Evolutionary conservation across 2,329 filamentous ascomycete species (phyloP).

Genomic region (Dothiorella sarmentorum): DNA sequence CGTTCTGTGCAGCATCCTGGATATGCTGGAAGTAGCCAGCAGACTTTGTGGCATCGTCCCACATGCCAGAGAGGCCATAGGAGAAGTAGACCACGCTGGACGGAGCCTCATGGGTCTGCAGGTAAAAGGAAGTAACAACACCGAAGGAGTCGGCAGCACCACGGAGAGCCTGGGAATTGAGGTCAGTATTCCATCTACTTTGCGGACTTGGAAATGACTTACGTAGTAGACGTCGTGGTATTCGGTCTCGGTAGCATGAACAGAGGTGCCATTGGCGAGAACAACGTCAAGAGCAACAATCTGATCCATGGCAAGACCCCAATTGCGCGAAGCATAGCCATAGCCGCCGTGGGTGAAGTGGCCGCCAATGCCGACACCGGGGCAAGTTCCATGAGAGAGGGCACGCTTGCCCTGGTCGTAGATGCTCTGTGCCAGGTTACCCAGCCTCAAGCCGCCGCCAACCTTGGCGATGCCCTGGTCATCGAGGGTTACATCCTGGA

Average conservation of each 20-base stretch:
- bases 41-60: constrained; percentile 29
- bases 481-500: constrained; percentile 45
- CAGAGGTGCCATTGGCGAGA: constrained; percentile 37
- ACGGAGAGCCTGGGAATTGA: constrained; percentile 23
- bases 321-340: constrained; percentile 34
- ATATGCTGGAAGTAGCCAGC: constrained; percentile 40
- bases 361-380: constrained; percentile 41
- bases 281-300: constrained; percentile 37
- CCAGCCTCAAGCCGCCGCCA: constrained; percentile 49
- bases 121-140: constrained; percentile 26
- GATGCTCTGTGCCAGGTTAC: constrained; percentile 37
- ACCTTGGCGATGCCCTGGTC: constrained; percentile 43
- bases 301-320: constrained; percentile 36
- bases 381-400: constrained; percentile 53
- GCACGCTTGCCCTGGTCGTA: constrained; percentile 37
- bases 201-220: not conserved
- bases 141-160: constrained; percentile 36
- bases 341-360: constrained; percentile 38
- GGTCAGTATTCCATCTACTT: not conserved
- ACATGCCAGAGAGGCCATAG: constrained; percentile 26
- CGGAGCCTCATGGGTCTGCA: constrained; percentile 22
- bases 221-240: constrained; percentile 39
- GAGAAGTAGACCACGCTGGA: constrained; percentile 20
- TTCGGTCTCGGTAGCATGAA: constrained; percentile 31
- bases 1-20: constrained; percentile 40